phyloP scores from a whole-genome alignment of 2,329 filamentous ascomycete genomes.

The Colletotrichum cuscutae region DNA sequence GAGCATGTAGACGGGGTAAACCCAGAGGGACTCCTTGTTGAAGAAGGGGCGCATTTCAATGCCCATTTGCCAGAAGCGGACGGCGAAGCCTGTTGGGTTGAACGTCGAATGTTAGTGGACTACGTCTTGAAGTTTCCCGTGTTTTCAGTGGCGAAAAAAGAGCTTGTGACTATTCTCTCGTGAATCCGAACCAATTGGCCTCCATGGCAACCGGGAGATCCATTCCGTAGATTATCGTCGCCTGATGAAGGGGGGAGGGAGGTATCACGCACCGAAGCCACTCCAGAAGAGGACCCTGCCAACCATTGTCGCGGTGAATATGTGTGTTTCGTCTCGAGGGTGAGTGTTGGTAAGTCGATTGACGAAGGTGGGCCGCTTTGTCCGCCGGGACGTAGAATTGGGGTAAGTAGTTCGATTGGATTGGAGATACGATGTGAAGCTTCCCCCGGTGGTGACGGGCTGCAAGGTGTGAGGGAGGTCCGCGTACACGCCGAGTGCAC shows the following conservation, averaged over 20 bases:
- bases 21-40: constrained; percentile 85
- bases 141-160: constrained; percentile 27
- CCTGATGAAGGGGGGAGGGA: constrained; percentile 1
- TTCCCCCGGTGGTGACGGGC: constrained; percentile 5
- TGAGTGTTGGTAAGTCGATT: constrained; percentile 1
- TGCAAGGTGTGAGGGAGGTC: constrained; percentile 15
- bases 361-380: constrained; percentile 22
- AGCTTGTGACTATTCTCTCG: not conserved
- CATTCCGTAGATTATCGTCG: not conserved
- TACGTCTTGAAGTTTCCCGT: not conserved
- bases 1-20: constrained; percentile 88
- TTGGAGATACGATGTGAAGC: constrained; percentile 26
- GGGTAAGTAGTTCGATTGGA: constrained; percentile 11
- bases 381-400: constrained; percentile 11
- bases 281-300: constrained; percentile 82
- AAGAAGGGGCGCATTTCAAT: constrained; percentile 98
- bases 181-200: constrained; percentile 8
- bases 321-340: not conserved
- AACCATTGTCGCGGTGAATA: constrained; percentile 59
- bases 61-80: constrained; percentile 95
- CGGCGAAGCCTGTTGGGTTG: constrained; percentile 78
- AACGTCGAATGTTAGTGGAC: not conserved
- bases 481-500: constrained; percentile 7
- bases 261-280: constrained; percentile 81
- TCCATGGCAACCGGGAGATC: not conserved